Percentiles rank a stretch among this genome's conserved stretches.
These are phyloP conservation scores for Exophiala sp. DNA, from an alignment of 2,329 filamentous ascomycete species.

Conservation along the genomic window DNA sequence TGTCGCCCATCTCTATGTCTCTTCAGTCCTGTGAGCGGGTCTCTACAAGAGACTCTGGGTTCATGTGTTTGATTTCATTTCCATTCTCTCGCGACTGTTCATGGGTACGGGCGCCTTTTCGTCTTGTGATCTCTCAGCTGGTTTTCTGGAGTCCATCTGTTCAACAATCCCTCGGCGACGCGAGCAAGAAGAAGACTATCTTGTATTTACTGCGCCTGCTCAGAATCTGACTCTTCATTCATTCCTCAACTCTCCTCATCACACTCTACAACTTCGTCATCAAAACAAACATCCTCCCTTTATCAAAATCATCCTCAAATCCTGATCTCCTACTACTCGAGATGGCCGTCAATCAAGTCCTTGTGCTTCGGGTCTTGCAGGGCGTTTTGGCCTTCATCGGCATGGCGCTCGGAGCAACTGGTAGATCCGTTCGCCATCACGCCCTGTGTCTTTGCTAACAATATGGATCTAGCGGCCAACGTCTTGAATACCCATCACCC, in stretches of 20 bases:
- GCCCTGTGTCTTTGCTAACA: background rate
- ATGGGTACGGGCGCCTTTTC: background rate
- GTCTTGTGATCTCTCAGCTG: background rate
- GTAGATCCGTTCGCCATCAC: conserved; percentile 21
- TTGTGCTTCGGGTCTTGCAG: conserved; percentile 62
- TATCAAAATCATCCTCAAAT: background rate
- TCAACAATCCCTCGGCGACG: background rate
- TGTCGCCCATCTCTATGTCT: conserved; percentile 1
- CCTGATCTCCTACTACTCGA: background rate
- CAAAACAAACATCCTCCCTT: background rate
- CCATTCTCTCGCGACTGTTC: background rate
- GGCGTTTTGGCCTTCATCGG: conserved; percentile 65
- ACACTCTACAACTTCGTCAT: background rate
- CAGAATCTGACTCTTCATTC: background rate
- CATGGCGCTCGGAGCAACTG: conserved; percentile 66
- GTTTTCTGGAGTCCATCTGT: background rate
- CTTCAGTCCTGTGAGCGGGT: background rate
- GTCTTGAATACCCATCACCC: conserved; percentile 14
- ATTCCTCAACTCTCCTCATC: background rate
- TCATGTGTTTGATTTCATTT: background rate
- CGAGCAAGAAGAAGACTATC: background rate
- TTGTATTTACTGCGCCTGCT: background rate
- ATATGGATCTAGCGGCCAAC: conserved; percentile 6
- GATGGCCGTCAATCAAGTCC: conserved; percentile 51
- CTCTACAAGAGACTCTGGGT: background rate